Evolutionary conservation across 164 flowering plant species (phyloP).

Genomic region (Berberis thunbergii): DNA sequence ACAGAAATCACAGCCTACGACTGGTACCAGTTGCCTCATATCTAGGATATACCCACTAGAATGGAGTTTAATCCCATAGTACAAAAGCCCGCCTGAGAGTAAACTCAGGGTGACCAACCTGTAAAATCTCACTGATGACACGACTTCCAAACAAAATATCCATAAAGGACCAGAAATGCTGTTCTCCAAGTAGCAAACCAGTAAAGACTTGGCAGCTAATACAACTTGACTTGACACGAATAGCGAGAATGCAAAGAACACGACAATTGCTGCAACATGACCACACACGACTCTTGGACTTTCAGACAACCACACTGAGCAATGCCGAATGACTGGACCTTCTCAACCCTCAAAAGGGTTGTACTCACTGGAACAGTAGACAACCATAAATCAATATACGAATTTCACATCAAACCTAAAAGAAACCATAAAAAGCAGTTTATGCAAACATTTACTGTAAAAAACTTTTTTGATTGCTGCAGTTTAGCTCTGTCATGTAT

Average conservation of each 20-base stretch:
- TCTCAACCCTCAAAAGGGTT: slow-evolving; percentile 75
- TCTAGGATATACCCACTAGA: slow-evolving; percentile 8
- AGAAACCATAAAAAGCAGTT: slow-evolving; percentile 4
- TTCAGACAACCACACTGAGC: slow-evolving; percentile 88
- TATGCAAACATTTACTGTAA: background rate
- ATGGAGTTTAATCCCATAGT: slow-evolving; percentile 3
- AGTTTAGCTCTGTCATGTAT: slow-evolving; percentile 11
- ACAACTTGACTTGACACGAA: slow-evolving; percentile 24
- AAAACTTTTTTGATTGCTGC: slow-evolving; percentile 6
- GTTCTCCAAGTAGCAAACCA: slow-evolving; percentile 12
- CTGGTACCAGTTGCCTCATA: background rate
- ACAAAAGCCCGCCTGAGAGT: slow-evolving; percentile 1
- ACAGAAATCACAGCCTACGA: background rate
- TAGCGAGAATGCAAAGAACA: slow-evolving; percentile 53
- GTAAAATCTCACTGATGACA: slow-evolving; percentile 2
- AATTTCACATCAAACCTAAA: slow-evolving; percentile 15
- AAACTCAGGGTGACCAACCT: slow-evolving; percentile 3
- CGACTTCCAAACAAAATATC: background rate
- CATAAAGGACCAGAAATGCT: slow-evolving; percentile 1
- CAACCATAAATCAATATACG: slow-evolving; percentile 49
- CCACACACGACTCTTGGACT: slow-evolving; percentile 73
- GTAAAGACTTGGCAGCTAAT: slow-evolving; percentile 12
- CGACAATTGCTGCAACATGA: slow-evolving; percentile 78
- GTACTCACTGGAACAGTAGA: slow-evolving; percentile 99
- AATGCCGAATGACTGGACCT: slow-evolving; percentile 93